phyloP scores from a whole-genome alignment of 441 rosid species.

The Biscutella laevigata region DNA sequence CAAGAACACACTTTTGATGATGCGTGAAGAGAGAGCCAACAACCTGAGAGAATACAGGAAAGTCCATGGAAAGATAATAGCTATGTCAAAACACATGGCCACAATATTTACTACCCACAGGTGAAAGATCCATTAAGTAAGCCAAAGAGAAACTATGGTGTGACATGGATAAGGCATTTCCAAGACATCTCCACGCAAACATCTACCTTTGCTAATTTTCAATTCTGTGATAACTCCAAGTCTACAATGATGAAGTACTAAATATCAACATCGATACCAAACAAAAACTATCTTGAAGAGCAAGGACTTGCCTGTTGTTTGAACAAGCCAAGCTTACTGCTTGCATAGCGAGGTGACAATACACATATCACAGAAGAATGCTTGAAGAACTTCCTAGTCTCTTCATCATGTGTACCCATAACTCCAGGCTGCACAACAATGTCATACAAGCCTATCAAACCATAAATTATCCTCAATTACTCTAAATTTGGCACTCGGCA shows the following conservation, averaged over 20 bases:
- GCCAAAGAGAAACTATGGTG: neutral
- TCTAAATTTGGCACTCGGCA: neutral
- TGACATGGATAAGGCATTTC: neutral
- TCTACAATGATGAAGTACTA: too few relatives aligned
- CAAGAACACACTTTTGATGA: constrained; percentile 86
- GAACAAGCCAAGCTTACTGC: constrained; percentile 61
- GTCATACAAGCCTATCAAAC: neutral
- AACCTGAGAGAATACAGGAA: constrained; percentile 33
- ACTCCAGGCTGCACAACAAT: constrained; percentile 49
- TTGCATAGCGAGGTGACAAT: constrained; percentile 73
- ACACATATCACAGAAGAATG: constrained; percentile 79
- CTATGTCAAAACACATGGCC: neutral
- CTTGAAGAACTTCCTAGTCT: constrained; percentile 66
- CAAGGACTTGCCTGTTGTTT: constrained; percentile 61
- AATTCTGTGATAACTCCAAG: too few relatives aligned
- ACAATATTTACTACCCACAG: neutral
- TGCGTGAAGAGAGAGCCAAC: constrained; percentile 86
- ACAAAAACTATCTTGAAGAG: neutral
- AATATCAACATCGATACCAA: neutral
- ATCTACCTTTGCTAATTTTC: neutral
- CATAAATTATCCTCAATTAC: neutral
- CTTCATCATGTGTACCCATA: constrained; percentile 90
- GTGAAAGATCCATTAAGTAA: neutral
- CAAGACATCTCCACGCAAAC: neutral
- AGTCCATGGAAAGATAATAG: neutral